Base-by-base conservation (phyloP, 2,329 filamentous ascomycete species). In the Calonectria hawksworthii region DNA sequence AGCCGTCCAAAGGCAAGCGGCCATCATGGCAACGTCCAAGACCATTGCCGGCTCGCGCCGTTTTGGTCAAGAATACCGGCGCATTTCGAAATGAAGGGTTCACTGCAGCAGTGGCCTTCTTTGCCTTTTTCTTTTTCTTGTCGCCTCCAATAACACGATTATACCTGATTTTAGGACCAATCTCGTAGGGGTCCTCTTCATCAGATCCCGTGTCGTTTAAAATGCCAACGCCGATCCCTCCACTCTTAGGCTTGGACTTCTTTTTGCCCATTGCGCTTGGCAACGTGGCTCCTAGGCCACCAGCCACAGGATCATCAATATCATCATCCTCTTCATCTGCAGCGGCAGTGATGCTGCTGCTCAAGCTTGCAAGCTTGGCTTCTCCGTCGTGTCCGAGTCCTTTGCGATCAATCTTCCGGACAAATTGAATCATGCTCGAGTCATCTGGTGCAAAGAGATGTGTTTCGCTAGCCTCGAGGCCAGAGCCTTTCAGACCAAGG, bases 131-230 rank as follows among this genome's bases (percentile, higher is more conserved):
- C 83, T 95, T 96, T 83, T 93, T 94, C 84, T 95, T 98, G 76
- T 96, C 94, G 0, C 93, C 94, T 23, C 95, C 96, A 74, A 98
- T 92, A 7, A 93, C 90, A 51, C 93, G 92, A 80, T 95, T 98
- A 84, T 98, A 98, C 16, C 93, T 95, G 83, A 98, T 98, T 78
- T 93, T 94, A 0, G 97, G 97, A 0, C 96, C 96, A 68, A 99
- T 93, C 73, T 96, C 94, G 82, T 98, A 99, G 0, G 95, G 94
- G 81, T 98, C 96, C 80, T 99, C 97, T 59, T 98, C 96, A 78
- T 99, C 97, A 6, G 96, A 98, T 14, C 96, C 96, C 26, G 93
- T 97, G 78, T 98, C 96, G 80, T 99, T 98, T 59, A 99, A 86
- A 2, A 98, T 89, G 0, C 96, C 96, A 18, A 98, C 93, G 0